Base-by-base conservation (phyloP, 225 moss, liverwort and hornwort species). In the Physcomitrellopsis africana region DNA sequence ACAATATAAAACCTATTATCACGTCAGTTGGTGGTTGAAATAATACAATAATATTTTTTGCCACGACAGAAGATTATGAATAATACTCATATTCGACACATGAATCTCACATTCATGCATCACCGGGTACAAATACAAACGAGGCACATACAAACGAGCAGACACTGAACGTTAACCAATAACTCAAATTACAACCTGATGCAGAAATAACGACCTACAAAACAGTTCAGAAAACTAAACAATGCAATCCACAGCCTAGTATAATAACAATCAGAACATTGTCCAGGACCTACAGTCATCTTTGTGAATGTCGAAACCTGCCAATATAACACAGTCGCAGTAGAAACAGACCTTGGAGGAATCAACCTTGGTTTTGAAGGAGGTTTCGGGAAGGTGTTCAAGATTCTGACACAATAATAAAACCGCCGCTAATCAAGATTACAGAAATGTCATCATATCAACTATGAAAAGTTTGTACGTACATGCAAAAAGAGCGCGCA, bases 361-460 rank as follows among this genome's bases (percentile, higher is more conserved):
- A 92, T 90, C 77, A 92, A 56, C 74, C 93, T 89, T 71, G 95
- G 87, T 65, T 93, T 94, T 52, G 86, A 76, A 70, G 95, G 92
- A 78, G 83, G 82, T 77, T 99, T 99, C 47, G 90, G 88, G 58
- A 91, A 99, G 14, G 95, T 90, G 51, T 73, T 87, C 77, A 99
- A 57, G 52, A 99, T 99, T 86, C 97, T 99, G 86, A 67, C 46
- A 47, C 53, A 64, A 14, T 2, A 72, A 24, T 86, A 56, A 3
- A 22, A 59, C 75, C 56, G 0, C 32, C 14, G 15, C 29, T 9
- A 26, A 26, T 83, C 68, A 78, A 72, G 22, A 60, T 9, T 10
- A 54, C 29, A 46, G 19, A 44, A 18, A 19, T 3, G 27, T 8
- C 70, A 29, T 9, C 20, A 48, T 27, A 44, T 65, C 41, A 14